Evolutionary conservation across 192 early-diverging fungal species (phyloP), one percentile per base, ranked within the genome.

Genomic region (Chytriomyces hyalinus): DNA sequence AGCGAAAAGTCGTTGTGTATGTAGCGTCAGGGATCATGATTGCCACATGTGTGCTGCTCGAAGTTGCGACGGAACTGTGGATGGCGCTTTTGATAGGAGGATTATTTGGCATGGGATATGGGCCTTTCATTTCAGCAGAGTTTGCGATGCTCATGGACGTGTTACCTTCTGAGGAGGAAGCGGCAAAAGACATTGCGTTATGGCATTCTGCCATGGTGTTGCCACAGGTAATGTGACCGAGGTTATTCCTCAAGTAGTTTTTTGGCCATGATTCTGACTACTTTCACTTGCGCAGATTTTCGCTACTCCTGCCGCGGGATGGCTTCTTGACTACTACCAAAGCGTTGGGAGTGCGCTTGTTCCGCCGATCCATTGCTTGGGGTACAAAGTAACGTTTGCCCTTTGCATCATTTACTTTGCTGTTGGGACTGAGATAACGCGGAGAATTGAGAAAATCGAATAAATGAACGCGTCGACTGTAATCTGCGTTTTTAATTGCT

Each of bases 81-180:
- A 44, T 36, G 36, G 75, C 79, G 10, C 43, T 80, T 8, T 6
- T 81, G 22, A 65, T 77, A 26, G 49, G 57, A 5, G 62, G 59
- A 13, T n/a, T 81, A 20, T 81, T 81, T 68, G 80, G 80, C 0
- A 9, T 83, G 8, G 80, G 80, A 7, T 82, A 83, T 43, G 80
- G 80, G 6, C 80, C 80, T 8, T 80, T 80, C 5, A 60, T 80
- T 6, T 20, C 61, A 5, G 60, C 67, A 4, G 80, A 81, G 65
- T 81, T 81, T 61, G 78, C 80, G n/a, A 81, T 81, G 80, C 61
- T 81, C 20, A 80, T 81, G 80, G 79, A 81, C 20, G 80, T 81
- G 3, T 49, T 81, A 36, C 80, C 80, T 6, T 53, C 48, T 13
- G 75, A 47, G 24, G 65, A 6, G 11, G 81, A 80, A 36, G 83